Conservation (phyloP, 2,329 filamentous ascomycete genomes). For the Colletotrichum trifolii region DNA sequence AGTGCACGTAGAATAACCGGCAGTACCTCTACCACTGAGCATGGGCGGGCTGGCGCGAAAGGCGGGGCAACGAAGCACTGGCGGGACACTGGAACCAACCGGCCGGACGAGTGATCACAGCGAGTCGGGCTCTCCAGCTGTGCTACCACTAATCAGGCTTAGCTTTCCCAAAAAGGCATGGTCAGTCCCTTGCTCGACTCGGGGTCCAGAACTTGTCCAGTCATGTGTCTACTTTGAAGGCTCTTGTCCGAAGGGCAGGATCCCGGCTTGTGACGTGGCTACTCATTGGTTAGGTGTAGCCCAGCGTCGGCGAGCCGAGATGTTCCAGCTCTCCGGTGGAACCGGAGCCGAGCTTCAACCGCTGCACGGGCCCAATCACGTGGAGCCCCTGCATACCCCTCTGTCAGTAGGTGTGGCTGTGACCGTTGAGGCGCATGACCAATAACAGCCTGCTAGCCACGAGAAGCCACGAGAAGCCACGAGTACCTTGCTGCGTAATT, state of each 20-base stretch:
- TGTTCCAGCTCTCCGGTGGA: constrained; percentile 8
- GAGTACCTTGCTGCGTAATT: too few relatives aligned
- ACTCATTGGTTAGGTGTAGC: constrained; percentile 17
- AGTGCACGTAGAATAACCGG: too few relatives aligned
- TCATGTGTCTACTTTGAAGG: constrained; percentile 12
- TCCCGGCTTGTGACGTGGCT: constrained; percentile 5
- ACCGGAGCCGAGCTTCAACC: constrained; percentile 2
- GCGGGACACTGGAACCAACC: constrained; percentile 1
- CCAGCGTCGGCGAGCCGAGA: too few relatives aligned
- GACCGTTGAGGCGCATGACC: too few relatives aligned
- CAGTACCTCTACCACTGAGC: too few relatives aligned
- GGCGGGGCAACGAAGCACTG: background rate
- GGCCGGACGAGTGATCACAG: background rate
- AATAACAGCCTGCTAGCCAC: too few relatives aligned
- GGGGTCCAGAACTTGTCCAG: constrained; percentile 23
- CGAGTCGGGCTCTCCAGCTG: constrained; percentile 15
- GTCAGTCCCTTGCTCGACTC: background rate
- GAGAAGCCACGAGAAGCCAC: too few relatives aligned
- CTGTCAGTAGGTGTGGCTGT: too few relatives aligned
- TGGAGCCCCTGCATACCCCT: background rate
- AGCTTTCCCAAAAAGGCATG: background rate
- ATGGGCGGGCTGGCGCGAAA: background rate
- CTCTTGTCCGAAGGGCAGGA: background rate
- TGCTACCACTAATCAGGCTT: background rate
- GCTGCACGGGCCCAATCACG: constrained; percentile 27